Evolutionary conservation across 169 alveolate genomes (phyloP), one percentile per base, ranked within the genome.

Genomic region (Ichthyophthirius multifiliis): DNA sequence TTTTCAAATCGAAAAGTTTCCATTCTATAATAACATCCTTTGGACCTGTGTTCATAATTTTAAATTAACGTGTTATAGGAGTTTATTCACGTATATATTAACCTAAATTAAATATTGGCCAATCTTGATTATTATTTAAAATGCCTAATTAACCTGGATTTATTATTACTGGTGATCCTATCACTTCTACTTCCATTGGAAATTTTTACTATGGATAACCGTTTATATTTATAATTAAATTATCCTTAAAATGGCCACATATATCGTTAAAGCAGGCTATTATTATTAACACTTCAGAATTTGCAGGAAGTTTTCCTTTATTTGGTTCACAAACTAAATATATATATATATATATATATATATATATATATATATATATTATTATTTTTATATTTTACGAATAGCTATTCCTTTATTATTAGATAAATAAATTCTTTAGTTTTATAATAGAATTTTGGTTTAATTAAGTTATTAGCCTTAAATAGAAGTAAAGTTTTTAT

Each of bases 401-500:
- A 93, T 82, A 20, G 97, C 96, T 3, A 94, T 74, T 15, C 97
- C 97, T 76, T 89, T 79, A 77, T 94, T 93, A 73, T 91, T 90
- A 37, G 94, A 83, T 65, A 94, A 76, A 76, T 92, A 94, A 67
- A 88, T 87, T 43, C 93, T 91, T 48, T 92, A 79, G 75, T 92
- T 95, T 83, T 89, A 88, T 74, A 92, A 95, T 35, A 94, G 48
- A 46, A 88, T 86, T 77, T 94, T 94, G 48, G 94, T 87, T 20
- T 92, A 83, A 23, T 93, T 94, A 71, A 94, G 87, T 37, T 92
- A 88, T 44, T 87, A 90, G n/a, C 97, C 97, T 83, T 88, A 89
- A 45, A 86, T 90, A 0, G 95, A 89, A 37, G 94, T 83, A 81
- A 94, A 94, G 65, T 94, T 94, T 45, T 89, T 83, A 16, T 84